Base-by-base conservation (phyloP, 148 eudicot genomes). In the Rhododendron molle region DNA sequence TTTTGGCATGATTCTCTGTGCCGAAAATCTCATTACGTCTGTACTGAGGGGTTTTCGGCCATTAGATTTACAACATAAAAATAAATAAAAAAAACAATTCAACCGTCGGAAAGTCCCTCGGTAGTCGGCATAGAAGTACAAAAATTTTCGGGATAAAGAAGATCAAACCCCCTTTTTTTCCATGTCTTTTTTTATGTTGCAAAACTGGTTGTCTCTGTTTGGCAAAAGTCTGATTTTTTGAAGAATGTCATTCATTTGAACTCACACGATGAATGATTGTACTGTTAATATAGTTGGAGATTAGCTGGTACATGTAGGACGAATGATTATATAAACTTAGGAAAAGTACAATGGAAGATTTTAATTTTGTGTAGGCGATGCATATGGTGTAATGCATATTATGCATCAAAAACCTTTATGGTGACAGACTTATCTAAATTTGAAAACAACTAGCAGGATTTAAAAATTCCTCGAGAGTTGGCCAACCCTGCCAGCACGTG, bases 301-400 rank as follows among this genome's bases (percentile, higher is more conserved):
- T 67, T 67, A 67, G 72, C 72, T 67, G 72, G 72, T 67, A 67
- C 72, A 67, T 67, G 72, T 67, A 26, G 32, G 72, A 67, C 32
- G 72, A 67, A 67, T 9, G 72, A 67, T 67, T 67, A 58, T 21
- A 18, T 20, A 26, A 26, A 67, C 12, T 26, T 26, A 67, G 72
- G n/a, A 67, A 67, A 67, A 26, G 32, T 67, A 26, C 32, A 8
- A 67, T 67, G 72, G 0, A 26, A 67, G 11, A 67, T 26, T 67
- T 26, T 67, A 3, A n/a, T 67, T 67, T n/a, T 67, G 14, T 0
- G 72, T 10, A n/a, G 15, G 73, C 30, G 10, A 65, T 8, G 72
- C 11, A 9, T 26, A 26, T 11, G 32, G 14, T 26, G 73, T 67
- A 26, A 26, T 67, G 73, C 34, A 26, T 67, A 67, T 26, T 26